A percentile compares a stretch with the other conserved stretches of the same genome.
phyloP scores from a whole-genome alignment of 1,139 yeast genomes.

The Geotrichum restrictum region DNA sequence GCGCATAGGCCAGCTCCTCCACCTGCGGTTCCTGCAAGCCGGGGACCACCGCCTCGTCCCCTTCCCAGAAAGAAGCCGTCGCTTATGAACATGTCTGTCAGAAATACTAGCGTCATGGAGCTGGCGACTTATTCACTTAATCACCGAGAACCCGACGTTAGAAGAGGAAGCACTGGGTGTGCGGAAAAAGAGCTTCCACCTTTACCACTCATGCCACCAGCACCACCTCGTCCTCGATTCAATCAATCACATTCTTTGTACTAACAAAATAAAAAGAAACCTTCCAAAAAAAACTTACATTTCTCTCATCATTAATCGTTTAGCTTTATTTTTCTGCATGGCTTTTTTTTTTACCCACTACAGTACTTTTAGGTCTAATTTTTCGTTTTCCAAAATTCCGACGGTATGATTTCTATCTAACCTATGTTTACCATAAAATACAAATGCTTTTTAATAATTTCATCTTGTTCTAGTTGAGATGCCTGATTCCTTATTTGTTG shows the following conservation, averaged over 20 bases:
- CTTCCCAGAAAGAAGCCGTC: slow-evolving; percentile 13
- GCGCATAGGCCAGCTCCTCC: slow-evolving; percentile 8
- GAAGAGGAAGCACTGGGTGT: neutral
- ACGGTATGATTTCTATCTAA: too few species aligned
- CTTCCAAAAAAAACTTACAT: neutral
- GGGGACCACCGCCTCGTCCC: slow-evolving; percentile 17
- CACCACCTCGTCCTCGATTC: slow-evolving; percentile 15
- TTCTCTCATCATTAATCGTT: neutral
- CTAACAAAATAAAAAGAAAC: too few species aligned
- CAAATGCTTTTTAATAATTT: too few species aligned
- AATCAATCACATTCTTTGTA: neutral
- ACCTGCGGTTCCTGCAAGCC: neutral
- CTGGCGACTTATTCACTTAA: slow-evolving; percentile 4
- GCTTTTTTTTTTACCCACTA: neutral
- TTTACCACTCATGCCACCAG: neutral
- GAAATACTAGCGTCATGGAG: slow-evolving; percentile 17
- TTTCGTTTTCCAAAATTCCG: too few species aligned
- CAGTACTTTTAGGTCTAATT: neutral
- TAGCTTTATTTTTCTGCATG: neutral
- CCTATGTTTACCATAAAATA: too few species aligned
- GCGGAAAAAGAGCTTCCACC: slow-evolving; percentile 2
- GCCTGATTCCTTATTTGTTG: too few species aligned
- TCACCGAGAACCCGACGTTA: neutral
- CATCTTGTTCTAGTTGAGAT: slow-evolving; percentile 2
- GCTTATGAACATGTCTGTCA: slow-evolving; percentile 11